These are phyloP conservation scores for Apiospora arundinis DNA, from an alignment of 2,329 filamentous ascomycete genomes.

Conservation along the genomic window DNA sequence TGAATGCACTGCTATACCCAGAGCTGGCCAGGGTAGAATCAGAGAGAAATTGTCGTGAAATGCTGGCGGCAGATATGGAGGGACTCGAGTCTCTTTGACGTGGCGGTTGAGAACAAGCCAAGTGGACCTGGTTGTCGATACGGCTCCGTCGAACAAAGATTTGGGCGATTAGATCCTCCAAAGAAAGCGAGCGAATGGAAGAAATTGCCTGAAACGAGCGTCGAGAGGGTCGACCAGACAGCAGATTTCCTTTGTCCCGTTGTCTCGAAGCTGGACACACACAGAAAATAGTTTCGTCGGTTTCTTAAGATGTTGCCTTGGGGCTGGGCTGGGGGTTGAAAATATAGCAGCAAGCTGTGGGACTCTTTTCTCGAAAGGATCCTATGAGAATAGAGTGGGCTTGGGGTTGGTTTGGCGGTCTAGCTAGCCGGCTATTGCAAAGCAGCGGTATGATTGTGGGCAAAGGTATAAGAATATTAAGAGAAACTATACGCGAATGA, in stretches of 20 bases:
- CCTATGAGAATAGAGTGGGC: constrained; percentile 19
- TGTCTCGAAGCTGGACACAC: constrained; percentile 11
- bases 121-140: constrained; percentile 18
- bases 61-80: constrained; percentile 12
- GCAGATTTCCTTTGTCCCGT: constrained; percentile 19
- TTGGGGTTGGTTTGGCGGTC: constrained; percentile 14
- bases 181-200: constrained; percentile 13
- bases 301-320: constrained; percentile 11
- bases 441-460: constrained; percentile 10
- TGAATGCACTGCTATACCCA: constrained; percentile 19
- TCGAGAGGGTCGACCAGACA: constrained; percentile 13
- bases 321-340: constrained; percentile 5
- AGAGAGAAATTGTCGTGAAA: constrained; percentile 13
- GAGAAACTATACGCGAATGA: constrained; percentile 19
- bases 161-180: constrained; percentile 12
- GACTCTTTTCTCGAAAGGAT: constrained; percentile 18
- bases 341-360: constrained; percentile 19
- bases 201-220: constrained; percentile 19
- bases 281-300: constrained; percentile 18
- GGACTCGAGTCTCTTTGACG: constrained; percentile 13
- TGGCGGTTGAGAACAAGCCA: constrained; percentile 3
- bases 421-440: constrained; percentile 19
- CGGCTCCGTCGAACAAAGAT: constrained; percentile 21
- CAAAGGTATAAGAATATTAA: constrained; percentile 22
- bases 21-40: constrained; percentile 20